These are phyloP conservation scores for Bryoerythrophyllum caledonicum DNA, from an alignment of 225 moss, liverwort and hornwort species.

Conservation along the genomic window DNA sequence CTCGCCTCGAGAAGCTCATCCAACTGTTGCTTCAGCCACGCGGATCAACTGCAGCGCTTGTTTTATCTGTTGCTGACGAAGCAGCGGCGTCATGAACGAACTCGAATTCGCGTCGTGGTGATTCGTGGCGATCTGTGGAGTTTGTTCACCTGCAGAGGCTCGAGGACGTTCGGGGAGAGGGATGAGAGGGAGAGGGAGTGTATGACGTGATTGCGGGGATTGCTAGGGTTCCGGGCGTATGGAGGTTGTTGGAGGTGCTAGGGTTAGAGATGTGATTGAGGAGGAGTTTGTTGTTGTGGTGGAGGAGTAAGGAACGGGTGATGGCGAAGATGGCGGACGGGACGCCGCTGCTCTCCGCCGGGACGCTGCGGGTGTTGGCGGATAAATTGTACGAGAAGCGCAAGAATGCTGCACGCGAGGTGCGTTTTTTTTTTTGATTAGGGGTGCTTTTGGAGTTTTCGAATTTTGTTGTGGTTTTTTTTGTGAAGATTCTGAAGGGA, in stretches of 20 bases:
- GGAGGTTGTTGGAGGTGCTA: slow-evolving; percentile 21
- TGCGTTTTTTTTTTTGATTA: slow-evolving; percentile 16
- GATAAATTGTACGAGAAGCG: slow-evolving; percentile 98
- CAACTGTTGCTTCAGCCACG: too few species aligned
- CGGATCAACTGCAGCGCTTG: background rate
- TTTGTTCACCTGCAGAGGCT: too few species aligned
- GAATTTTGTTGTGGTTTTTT: background rate
- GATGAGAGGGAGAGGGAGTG: slow-evolving; percentile 18
- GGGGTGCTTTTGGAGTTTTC: background rate
- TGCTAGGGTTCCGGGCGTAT: slow-evolving; percentile 30
- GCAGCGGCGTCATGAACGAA: background rate
- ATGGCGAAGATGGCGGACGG: slow-evolving; percentile 71
- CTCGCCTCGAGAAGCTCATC: background rate
- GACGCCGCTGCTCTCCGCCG: slow-evolving; percentile 68
- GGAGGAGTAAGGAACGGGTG: background rate
- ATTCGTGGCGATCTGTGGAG: background rate
- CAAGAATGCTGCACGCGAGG: slow-evolving; percentile 97
- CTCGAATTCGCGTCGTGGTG: background rate
- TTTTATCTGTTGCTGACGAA: background rate
- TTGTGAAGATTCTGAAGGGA: slow-evolving; percentile 10
- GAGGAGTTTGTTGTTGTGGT: too few species aligned
- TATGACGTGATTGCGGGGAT: slow-evolving; percentile 31
- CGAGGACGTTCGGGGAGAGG: background rate
- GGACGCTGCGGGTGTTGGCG: slow-evolving; percentile 75
- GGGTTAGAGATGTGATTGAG: slow-evolving; percentile 38